A percentile compares a stretch with the other conserved stretches of the same genome.
phyloP scores from a whole-genome alignment of 805 yeast genomes.

The Nakazawaea ambrosiae region DNA sequence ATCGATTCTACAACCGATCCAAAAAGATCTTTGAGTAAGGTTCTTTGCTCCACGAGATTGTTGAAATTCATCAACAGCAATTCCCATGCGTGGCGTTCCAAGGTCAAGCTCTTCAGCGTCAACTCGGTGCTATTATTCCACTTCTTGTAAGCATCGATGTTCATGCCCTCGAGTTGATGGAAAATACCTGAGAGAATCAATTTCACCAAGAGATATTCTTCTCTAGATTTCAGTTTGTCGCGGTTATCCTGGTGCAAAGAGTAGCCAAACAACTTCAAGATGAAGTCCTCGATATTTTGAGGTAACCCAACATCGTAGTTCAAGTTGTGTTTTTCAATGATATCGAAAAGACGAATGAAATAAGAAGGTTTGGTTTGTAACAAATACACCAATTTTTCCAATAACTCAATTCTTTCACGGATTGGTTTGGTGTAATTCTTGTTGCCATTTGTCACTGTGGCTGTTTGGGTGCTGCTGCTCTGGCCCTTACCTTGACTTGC shows the following conservation, averaged over 20 bases:
- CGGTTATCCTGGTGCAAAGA: constrained; percentile 15
- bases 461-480: constrained; percentile 2
- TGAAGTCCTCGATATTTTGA: constrained; percentile 27
- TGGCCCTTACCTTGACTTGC: constrained; percentile 8
- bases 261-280: constrained; percentile 26
- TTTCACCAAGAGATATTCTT: constrained; percentile 60
- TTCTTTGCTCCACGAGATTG: constrained; percentile 42
- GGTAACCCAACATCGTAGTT: constrained; percentile 17
- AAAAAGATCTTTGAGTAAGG: constrained; percentile 31
- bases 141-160: constrained; percentile 18
- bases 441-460: constrained; percentile 6
- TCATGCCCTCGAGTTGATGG: constrained; percentile 26
- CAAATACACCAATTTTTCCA: constrained; percentile 73
- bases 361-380: constrained; percentile 80
- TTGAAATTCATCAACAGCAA: constrained; percentile 34
- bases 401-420: constrained; percentile 51
- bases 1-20: constrained; percentile 32
- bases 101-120: constrained; percentile 9
- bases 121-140: constrained; percentile 19
- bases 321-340: constrained; percentile 18
- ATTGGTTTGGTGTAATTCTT: constrained; percentile 28
- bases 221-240: constrained; percentile 47
- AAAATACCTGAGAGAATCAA: constrained; percentile 42
- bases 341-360: constrained; percentile 46
- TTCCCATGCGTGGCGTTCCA: constrained; percentile 33